These are phyloP conservation scores for Nasturtium officinale DNA, from an alignment of 345 rosid species.

Conservation along the genomic window DNA sequence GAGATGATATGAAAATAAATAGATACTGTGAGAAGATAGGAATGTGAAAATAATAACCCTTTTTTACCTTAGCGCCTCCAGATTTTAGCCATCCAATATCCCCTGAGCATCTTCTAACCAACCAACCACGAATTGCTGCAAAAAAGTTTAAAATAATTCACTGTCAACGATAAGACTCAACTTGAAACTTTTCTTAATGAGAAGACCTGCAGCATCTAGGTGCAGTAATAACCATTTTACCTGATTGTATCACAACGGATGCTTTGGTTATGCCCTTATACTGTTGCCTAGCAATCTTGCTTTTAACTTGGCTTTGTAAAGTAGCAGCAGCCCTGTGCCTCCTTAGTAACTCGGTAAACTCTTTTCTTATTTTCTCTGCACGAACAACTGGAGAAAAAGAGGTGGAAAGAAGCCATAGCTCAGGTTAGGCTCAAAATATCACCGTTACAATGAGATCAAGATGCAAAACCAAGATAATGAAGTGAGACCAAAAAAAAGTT, in stretches of 20 bases:
- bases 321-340: constrained; percentile 78
- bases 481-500: not conserved
- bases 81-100: constrained; percentile 61
- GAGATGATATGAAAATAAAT: not conserved
- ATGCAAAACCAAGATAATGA: not conserved
- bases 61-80: constrained; percentile 54
- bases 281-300: constrained; percentile 46
- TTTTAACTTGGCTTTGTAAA: constrained; percentile 70
- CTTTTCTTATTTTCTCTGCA: constrained; percentile 71
- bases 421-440: constrained; percentile 12
- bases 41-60: not conserved
- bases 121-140: constrained; percentile 86
- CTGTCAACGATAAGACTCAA: not conserved
- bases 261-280: constrained; percentile 55
- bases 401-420: constrained; percentile 13
- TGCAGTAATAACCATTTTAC: constrained; percentile 38
- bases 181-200: constrained; percentile 3
- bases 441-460: constrained; percentile 6
- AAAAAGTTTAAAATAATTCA: not conserved
- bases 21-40: constrained; percentile 32
- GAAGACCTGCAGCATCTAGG: not conserved
- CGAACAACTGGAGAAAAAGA: constrained; percentile 61
- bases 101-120: constrained; percentile 88
- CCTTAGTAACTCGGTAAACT: constrained; percentile 55
- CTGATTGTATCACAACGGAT: constrained; percentile 74